Percentiles rank a stretch among this genome's conserved stretches.
Evolutionary conservation across 2,329 filamentous ascomycete genomes (phyloP).

Genomic region (Rutstroemia sp.): DNA sequence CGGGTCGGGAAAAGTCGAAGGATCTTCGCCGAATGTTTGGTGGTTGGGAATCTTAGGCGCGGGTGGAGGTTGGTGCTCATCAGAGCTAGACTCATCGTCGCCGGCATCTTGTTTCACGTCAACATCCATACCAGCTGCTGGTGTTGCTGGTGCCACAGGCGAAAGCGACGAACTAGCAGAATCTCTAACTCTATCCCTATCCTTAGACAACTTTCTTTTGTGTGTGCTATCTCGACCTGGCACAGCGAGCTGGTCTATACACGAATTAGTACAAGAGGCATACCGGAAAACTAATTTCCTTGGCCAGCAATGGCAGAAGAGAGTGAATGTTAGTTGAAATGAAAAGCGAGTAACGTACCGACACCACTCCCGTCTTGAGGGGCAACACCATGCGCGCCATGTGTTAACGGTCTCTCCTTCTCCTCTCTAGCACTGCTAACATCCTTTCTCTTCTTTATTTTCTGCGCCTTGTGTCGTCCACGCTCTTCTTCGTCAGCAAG

Average conservation of each 20-base stretch:
- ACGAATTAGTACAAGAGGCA: background rate
- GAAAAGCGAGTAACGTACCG: conserved; percentile 35
- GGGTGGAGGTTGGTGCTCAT: conserved; percentile 51
- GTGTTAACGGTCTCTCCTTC: conserved; percentile 49
- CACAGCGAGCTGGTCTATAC: conserved; percentile 20
- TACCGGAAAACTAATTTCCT: background rate
- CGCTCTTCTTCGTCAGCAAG: conserved; percentile 41
- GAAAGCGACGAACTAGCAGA: conserved; percentile 55
- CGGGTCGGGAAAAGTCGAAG: conserved; percentile 82
- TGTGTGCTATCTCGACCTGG: conserved; percentile 14
- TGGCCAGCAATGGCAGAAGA: background rate
- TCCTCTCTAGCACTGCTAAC: conserved; percentile 53
- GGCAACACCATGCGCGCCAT: conserved; percentile 56
- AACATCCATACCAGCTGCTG: conserved; percentile 44
- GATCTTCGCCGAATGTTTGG: conserved; percentile 88
- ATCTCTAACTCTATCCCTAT: conserved; percentile 16
- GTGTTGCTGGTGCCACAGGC: conserved; percentile 43
- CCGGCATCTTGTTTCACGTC: conserved; percentile 45
- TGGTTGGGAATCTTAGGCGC: conserved; percentile 55
- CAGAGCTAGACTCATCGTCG: conserved; percentile 40
- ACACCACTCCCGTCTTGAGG: conserved; percentile 57
- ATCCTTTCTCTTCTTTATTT: conserved; percentile 75
- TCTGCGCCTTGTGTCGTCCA: conserved; percentile 45
- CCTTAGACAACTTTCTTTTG: conserved; percentile 11
- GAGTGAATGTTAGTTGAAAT: background rate